Percentiles rank a stretch among this genome's conserved stretches.
phyloP scores from a whole-genome alignment of 306 rosid genomes.

The Fagus sylvatica region DNA sequence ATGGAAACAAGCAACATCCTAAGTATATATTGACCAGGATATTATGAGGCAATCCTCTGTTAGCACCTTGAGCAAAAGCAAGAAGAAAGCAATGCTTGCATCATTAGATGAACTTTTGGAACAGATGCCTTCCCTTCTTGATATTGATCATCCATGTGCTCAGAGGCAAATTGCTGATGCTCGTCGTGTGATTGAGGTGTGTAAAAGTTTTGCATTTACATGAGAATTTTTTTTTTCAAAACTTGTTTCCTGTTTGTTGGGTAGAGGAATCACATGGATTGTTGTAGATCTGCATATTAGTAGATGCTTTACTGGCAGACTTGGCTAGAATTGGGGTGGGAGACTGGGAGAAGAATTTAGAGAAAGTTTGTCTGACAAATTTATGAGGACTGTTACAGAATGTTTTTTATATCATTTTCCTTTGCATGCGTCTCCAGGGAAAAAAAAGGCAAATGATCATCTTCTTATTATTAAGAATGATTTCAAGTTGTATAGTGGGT shows the following conservation, averaged over 20 bases:
- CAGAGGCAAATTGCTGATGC: conserved; percentile 74
- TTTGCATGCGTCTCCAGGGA: neutral
- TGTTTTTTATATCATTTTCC: neutral
- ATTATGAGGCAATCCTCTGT: conserved; percentile 58
- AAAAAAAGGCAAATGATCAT: neutral
- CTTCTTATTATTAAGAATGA: neutral
- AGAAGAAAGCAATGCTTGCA: conserved; percentile 66
- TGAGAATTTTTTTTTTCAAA: neutral
- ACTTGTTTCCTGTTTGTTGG: neutral
- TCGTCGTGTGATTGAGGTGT: conserved; percentile 72
- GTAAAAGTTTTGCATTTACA: conserved; percentile 1
- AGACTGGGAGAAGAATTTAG: neutral
- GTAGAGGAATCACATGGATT: neutral
- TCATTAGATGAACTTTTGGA: conserved; percentile 74
- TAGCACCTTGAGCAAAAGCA: conserved; percentile 68
- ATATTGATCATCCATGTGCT: conserved; percentile 93
- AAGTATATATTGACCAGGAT: conserved; percentile 54
- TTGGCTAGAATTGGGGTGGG: neutral
- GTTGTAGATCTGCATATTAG: neutral
- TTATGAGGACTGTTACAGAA: neutral
- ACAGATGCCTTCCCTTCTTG: conserved; percentile 94
- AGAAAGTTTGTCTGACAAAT: neutral
- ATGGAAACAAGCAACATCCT: conserved; percentile 21
- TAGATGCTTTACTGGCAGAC: neutral
- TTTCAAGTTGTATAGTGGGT: neutral